These are phyloP conservation scores for Vitis rotundifolia DNA, from an alignment of 164 flowering plant genomes.

Conservation along the genomic window DNA sequence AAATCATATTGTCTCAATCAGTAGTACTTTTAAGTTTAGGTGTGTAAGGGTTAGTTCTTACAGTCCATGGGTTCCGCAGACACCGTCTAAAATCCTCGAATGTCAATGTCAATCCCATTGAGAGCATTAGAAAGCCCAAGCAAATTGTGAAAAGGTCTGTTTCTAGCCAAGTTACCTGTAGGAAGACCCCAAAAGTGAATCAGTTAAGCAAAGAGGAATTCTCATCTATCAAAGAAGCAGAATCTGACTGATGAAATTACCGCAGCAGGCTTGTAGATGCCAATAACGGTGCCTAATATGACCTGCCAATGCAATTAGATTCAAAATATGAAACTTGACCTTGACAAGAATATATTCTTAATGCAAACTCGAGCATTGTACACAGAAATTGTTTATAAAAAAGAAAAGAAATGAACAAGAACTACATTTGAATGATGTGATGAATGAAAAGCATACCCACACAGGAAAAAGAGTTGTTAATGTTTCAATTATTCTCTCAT, in stretches of 20 bases:
- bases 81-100: constrained; percentile 96
- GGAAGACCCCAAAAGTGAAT: constrained; percentile 9
- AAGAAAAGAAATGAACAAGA: constrained; percentile 1
- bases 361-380: neutral
- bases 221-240: neutral
- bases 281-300: constrained; percentile 80
- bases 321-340: neutral
- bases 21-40: neutral
- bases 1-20: neutral
- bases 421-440: neutral
- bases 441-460: constrained; percentile 61
- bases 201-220: constrained; percentile 9
- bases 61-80: constrained; percentile 97
- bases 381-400: neutral
- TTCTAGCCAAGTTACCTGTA: constrained; percentile 94
- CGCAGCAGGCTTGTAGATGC: constrained; percentile 90
- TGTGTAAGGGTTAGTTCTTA: constrained; percentile 38
- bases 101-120: constrained; percentile 96
- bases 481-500: constrained; percentile 81
- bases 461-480: constrained; percentile 92
- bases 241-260: constrained; percentile 38
- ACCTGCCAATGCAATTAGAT: constrained; percentile 51
- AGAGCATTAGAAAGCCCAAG: constrained; percentile 97
- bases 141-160: constrained; percentile 92
- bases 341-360: neutral